Conservation (phyloP, 1,139 yeast genomes). For the Yamadazyma mexicana region DNA sequence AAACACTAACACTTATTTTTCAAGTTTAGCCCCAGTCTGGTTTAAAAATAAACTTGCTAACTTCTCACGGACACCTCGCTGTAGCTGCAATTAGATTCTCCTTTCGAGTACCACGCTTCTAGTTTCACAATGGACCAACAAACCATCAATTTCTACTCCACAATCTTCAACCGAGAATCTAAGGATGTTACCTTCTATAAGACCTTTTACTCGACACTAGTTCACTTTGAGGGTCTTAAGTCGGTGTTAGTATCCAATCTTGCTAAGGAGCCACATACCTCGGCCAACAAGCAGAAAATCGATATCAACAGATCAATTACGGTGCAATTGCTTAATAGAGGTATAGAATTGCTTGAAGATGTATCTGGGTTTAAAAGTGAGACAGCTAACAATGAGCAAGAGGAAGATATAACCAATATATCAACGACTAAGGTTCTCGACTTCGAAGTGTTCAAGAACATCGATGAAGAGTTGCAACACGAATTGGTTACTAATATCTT, state of each 20-base stretch:
- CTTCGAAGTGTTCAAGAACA: conserved; percentile 18
- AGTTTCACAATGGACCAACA: conserved; percentile 11
- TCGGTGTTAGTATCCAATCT: conserved; percentile 25
- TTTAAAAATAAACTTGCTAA: too few relatives aligned
- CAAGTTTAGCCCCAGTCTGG: too few relatives aligned
- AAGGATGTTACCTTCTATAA: conserved; percentile 25
- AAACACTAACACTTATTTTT: too few relatives aligned
- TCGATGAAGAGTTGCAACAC: conserved; percentile 27
- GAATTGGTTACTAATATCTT: conserved; percentile 30
- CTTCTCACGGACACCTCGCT: neutral
- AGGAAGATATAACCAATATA: conserved; percentile 29
- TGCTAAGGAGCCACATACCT: conserved; percentile 8
- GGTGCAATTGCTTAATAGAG: conserved; percentile 22
- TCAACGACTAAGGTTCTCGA: neutral
- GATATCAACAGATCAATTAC: conserved; percentile 9
- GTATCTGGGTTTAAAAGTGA: conserved; percentile 13
- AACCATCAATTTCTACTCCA: conserved; percentile 21
- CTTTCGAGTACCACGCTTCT: too few relatives aligned
- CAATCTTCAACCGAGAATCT: conserved; percentile 22
- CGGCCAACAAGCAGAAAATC: neutral
- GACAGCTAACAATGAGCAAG: conserved; percentile 11
- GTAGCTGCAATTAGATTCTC: neutral
- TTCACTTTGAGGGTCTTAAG: conserved; percentile 25
- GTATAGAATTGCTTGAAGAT: conserved; percentile 19
- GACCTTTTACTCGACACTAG: conserved; percentile 27